Percentiles rank a stretch among this genome's conserved stretches.
phyloP scores from a whole-genome alignment of 371 early-diverging fungal species.

The Zychaea mexicana region DNA sequence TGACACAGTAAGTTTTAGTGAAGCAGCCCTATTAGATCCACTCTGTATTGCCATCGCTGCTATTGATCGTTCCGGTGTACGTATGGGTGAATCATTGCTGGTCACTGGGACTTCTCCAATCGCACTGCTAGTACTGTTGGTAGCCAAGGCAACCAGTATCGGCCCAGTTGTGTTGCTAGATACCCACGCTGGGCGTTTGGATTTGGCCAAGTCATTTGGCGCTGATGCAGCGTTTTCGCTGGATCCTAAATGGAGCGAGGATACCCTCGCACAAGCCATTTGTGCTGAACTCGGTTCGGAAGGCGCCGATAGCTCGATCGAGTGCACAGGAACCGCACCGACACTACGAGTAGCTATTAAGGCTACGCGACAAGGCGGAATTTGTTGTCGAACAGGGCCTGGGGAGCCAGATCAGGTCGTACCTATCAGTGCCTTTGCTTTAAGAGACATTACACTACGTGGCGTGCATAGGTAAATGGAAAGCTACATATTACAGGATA shows the following conservation, averaged over 20 bases:
- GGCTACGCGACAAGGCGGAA: conserved; percentile 3
- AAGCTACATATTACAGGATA: too few relatives aligned
- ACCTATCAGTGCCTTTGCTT: conserved; percentile 7
- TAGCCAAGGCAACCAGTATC: conserved; percentile 12
- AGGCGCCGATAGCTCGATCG: conserved; percentile 5
- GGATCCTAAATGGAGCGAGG: conserved; percentile 3
- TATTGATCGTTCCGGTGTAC: conserved; percentile 5
- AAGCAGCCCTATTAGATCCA: conserved; percentile 15
- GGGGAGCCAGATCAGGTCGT: conserved; percentile 6
- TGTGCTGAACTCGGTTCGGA: not conserved
- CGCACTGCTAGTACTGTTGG: conserved; percentile 1
- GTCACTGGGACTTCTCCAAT: conserved; percentile 2
- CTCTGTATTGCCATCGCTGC: conserved; percentile 11
- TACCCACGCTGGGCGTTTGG: not conserved
- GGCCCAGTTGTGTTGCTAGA: conserved; percentile 2
- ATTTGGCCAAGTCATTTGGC: not conserved
- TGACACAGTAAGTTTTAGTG: not conserved
- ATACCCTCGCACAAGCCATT: conserved; percentile 3
- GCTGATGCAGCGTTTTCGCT: not conserved
- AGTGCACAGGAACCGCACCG: conserved; percentile 2
- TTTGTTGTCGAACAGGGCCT: conserved; percentile 4
- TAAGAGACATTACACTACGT: conserved; percentile 9
- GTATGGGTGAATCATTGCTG: conserved; percentile 8
- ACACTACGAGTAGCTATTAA: conserved; percentile 5
- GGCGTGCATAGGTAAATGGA: conserved; percentile 9